Evolutionary conservation across 495 filamentous ascomycete genomes (phyloP).

Genomic region (Jackrogersella multiformis): DNA sequence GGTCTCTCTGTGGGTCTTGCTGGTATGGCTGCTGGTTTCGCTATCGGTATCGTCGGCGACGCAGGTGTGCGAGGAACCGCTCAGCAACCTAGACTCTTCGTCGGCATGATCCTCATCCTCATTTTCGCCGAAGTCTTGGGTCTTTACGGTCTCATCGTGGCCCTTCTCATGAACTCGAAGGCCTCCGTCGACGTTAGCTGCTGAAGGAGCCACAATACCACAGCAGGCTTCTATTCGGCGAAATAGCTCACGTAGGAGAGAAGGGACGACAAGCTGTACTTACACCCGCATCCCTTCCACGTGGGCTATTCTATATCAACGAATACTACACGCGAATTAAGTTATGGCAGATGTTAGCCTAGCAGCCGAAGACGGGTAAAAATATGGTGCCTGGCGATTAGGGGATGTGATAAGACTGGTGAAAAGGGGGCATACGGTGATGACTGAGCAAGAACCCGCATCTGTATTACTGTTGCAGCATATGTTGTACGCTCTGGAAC

Average conservation of each 20-base stretch:
- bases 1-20: slow-evolving; percentile 95
- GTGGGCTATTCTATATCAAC: slow-evolving; percentile 6
- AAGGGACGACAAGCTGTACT: slow-evolving; percentile 41
- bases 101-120: slow-evolving; percentile 99
- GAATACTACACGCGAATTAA: slow-evolving; percentile 27
- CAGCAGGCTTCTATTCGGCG: slow-evolving; percentile 14
- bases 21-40: slow-evolving; percentile 97
- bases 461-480: slow-evolving; percentile 52
- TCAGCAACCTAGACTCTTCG: slow-evolving; percentile 96
- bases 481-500: slow-evolving; percentile 47
- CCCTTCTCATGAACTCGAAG: slow-evolving; percentile 98
- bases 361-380: slow-evolving; percentile 41
- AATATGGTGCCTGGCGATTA: slow-evolving; percentile 40
- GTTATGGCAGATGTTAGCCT: slow-evolving; percentile 30
- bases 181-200: slow-evolving; percentile 62
- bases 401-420: slow-evolving; percentile 32
- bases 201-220: slow-evolving; percentile 26
- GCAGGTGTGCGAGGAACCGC: slow-evolving; percentile 98
- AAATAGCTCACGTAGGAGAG: slow-evolving; percentile 19
- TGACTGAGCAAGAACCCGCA: slow-evolving; percentile 49
- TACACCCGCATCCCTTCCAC: slow-evolving; percentile 21
- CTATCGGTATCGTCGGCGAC: slow-evolving; percentile 99
- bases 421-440: slow-evolving; percentile 55
- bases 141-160: slow-evolving; percentile 98
- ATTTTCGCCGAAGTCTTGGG: slow-evolving; percentile 99